These are phyloP conservation scores for Scalesia atractyloides DNA, from an alignment of 129 eudicot species.

Conservation along the genomic window DNA sequence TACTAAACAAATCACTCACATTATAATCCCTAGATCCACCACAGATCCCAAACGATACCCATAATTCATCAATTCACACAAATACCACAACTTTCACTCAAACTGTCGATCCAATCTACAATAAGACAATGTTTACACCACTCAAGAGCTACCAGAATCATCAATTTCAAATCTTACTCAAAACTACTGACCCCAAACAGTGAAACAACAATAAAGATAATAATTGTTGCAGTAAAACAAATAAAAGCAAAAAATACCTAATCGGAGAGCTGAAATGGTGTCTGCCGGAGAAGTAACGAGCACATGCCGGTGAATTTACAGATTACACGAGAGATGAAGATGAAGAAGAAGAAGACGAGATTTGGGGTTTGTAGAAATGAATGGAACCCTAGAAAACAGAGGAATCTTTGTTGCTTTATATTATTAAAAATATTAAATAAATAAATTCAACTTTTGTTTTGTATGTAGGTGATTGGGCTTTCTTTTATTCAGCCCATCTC, in stretches of 20 bases:
- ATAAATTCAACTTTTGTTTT: background rate
- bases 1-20: background rate
- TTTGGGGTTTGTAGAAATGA: constrained; percentile 29
- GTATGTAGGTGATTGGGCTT: constrained; percentile 7
- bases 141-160: constrained; percentile 8
- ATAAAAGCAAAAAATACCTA: constrained; percentile 26
- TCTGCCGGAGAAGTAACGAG: constrained; percentile 21
- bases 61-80: background rate
- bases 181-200: background rate
- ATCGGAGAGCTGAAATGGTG: constrained; percentile 17
- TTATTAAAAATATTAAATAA: no score
- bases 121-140: background rate
- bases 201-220: background rate
- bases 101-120: background rate
- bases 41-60: constrained; percentile 15
- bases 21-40: constrained; percentile 24
- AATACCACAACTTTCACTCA: background rate
- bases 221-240: background rate
- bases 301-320: constrained; percentile 7
- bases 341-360: constrained; percentile 17
- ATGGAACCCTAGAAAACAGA: constrained; percentile 36
- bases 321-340: constrained; percentile 2
- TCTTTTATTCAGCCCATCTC: background rate
- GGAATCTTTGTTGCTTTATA: constrained; percentile 34
- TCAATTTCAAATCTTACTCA: constrained; percentile 2